These are phyloP conservation scores for Fusarium brevicatenulatum DNA, from an alignment of 2,329 filamentous ascomycete species.

Conservation along the genomic window DNA sequence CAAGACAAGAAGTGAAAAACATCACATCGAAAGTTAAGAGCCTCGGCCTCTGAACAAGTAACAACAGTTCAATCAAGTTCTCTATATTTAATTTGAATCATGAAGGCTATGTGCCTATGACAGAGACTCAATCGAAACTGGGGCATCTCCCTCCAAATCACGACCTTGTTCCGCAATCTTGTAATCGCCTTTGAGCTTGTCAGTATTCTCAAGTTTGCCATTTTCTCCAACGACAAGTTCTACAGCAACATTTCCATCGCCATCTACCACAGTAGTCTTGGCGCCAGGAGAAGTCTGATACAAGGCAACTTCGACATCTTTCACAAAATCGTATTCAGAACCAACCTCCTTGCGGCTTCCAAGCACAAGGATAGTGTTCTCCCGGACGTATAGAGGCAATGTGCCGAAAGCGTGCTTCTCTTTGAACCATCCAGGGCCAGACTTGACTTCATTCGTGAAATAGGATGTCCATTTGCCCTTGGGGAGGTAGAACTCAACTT, in stretches of 20 bases:
- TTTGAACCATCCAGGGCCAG: constrained; percentile 66
- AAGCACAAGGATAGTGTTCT: constrained; percentile 61
- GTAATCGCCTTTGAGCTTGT: constrained; percentile 52
- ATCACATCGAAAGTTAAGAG: not conserved
- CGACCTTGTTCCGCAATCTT: constrained; percentile 40
- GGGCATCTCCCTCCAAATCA: constrained; percentile 41
- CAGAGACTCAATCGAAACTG: constrained; percentile 42
- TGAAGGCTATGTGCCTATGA: not conserved
- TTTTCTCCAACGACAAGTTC: constrained; percentile 52
- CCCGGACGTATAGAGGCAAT: constrained; percentile 67
- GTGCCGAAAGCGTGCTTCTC: constrained; percentile 69
- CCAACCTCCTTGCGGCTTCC: constrained; percentile 53
- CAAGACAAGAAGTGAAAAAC: not conserved
- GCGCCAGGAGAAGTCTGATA: constrained; percentile 56
- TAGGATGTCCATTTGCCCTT: constrained; percentile 59
- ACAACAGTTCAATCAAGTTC: not conserved
- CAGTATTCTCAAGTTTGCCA: constrained; percentile 53
- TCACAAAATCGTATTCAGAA: constrained; percentile 59
- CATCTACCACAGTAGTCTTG: constrained; percentile 55
- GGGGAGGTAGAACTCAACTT: constrained; percentile 73
- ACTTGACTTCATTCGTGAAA: constrained; percentile 60
- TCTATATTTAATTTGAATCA: not conserved
- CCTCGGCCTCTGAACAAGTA: not conserved
- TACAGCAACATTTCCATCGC: constrained; percentile 54
- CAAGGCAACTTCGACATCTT: constrained; percentile 59